A percentile compares a stretch with the other conserved stretches of the same genome.
phyloP scores from a whole-genome alignment of 2,329 filamentous ascomycete genomes.

The Neopestalotiopsis sp. region DNA sequence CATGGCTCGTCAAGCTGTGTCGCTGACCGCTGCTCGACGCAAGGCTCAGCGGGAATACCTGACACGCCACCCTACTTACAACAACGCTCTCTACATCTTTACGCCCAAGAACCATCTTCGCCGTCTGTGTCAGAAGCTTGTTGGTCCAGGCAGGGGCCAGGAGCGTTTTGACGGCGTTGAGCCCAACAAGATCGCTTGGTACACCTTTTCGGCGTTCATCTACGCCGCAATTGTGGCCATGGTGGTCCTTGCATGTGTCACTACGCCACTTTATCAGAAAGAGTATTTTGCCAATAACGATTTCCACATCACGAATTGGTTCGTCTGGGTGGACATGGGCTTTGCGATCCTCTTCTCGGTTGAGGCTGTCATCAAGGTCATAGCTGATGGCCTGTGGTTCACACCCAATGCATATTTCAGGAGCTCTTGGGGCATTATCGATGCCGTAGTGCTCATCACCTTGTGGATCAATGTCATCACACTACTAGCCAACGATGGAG shows the following conservation, averaged over 20 bases:
- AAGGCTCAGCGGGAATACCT: slow-evolving; percentile 91
- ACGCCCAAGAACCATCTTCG: slow-evolving; percentile 77
- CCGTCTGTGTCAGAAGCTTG: slow-evolving; percentile 83
- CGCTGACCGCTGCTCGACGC: slow-evolving; percentile 80
- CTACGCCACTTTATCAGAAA: slow-evolving; percentile 92
- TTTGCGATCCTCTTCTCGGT: slow-evolving; percentile 87
- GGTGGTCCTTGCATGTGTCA: slow-evolving; percentile 95
- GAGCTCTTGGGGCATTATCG: slow-evolving; percentile 96
- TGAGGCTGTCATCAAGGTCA: slow-evolving; percentile 88
- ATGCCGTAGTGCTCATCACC: slow-evolving; percentile 87
- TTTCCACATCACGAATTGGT: slow-evolving; percentile 80
- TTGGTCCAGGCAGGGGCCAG: slow-evolving; percentile 86
- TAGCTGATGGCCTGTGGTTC: slow-evolving; percentile 95
- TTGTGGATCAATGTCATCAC: slow-evolving; percentile 95
- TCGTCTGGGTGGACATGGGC: slow-evolving; percentile 89
- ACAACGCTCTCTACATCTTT: slow-evolving; percentile 90
- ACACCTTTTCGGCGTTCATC: slow-evolving; percentile 89
- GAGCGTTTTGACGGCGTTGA: slow-evolving; percentile 89
- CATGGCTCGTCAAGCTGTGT: slow-evolving; percentile 90
- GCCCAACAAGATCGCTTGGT: slow-evolving; percentile 90
- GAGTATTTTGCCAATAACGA: slow-evolving; percentile 71
- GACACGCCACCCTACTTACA: slow-evolving; percentile 85
- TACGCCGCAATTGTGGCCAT: slow-evolving; percentile 95
- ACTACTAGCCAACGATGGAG: slow-evolving; percentile 79
- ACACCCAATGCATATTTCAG: slow-evolving; percentile 97